Percentiles rank a stretch among this genome's conserved stretches.
These are phyloP conservation scores for Neurospora cerealis DNA, from an alignment of 495 filamentous ascomycete species.

Conservation along the genomic window DNA sequence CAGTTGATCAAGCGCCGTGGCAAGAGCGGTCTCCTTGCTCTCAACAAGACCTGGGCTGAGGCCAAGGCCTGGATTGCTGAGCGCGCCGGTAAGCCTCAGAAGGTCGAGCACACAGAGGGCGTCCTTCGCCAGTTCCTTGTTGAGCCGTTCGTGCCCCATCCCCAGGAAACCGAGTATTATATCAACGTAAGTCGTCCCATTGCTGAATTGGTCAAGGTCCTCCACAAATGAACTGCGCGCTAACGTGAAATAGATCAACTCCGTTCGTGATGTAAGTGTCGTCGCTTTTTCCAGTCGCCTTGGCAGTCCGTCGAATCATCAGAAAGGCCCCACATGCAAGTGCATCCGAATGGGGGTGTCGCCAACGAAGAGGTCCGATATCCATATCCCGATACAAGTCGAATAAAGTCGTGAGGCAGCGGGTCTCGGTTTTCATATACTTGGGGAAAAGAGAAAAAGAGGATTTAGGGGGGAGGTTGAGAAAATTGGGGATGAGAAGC, in stretches of 20 bases:
- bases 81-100: constrained; percentile 79
- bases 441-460: constrained; percentile 1
- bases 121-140: constrained; percentile 90
- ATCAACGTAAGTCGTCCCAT: constrained; percentile 52
- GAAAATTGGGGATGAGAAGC: neutral
- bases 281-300: constrained; percentile 8
- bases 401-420: neutral
- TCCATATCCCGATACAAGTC: neutral
- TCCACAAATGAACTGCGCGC: constrained; percentile 41
- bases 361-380: neutral
- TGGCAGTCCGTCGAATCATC: constrained; percentile 8
- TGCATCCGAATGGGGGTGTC: constrained; percentile 3
- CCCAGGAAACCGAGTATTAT: constrained; percentile 90
- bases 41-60: constrained; percentile 97
- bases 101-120: constrained; percentile 87
- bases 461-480: constrained; percentile 1
- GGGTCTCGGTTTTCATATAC: neutral
- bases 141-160: constrained; percentile 96
- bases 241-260: constrained; percentile 25
- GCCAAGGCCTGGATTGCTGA: constrained; percentile 86
- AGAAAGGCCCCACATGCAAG: constrained; percentile 9
- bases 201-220: constrained; percentile 78
- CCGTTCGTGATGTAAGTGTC: constrained; percentile 28
- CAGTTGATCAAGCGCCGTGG: constrained; percentile 98
- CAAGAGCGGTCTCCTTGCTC: constrained; percentile 91